Base-by-base conservation (phyloP, 768 basidiomycete species). In the Rhodotorula graminis region DNA sequence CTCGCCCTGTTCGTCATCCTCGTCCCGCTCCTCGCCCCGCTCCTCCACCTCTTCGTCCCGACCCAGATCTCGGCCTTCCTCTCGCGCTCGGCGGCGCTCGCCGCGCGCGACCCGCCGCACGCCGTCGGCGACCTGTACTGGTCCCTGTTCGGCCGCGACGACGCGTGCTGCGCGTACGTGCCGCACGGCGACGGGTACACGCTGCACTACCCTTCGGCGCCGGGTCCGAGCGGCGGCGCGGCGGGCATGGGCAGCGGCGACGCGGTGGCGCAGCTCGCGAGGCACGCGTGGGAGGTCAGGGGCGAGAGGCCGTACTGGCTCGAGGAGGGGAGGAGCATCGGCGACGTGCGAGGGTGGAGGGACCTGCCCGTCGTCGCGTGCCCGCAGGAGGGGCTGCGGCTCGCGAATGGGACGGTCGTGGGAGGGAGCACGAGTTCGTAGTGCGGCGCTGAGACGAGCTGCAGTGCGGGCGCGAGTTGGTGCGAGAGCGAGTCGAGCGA, bases 121-220 rank as follows among this genome's bases (percentile, higher is more conserved):
- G 46, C 46, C 19, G 52, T 62, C 10, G 77, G 77, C 19, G 69
- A 70, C n/a, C 61, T 77, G 29, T 77, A 76, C 61, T 78, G 78
- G 78, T 76, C 75, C 44, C 71, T 78, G 8, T 77, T 78, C 44
- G 76, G 77, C 0, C 50, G 69, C 5, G 61, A 61, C 61, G 69
- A 76, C 25, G 19, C 40, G 23, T 76, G 78, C 44, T 79, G 78
- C 70, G 44, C 63, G 11, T 80, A 72, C 67, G 80, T 80, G 11
- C 44, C 77, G 53, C 80, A 80, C 61, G 25, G 66, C 58, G 80
- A 80, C 56, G 79, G 79, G 2, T 78, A 75, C 55, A 77, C 77
- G 33, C 64, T 78, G 11, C 77, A 78, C 47, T 78, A 78, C 67
- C 73, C 75, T 1, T 21, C 66, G 0, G 3, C 5, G 8, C 60